phyloP scores from a whole-genome alignment of 1,139 yeast genomes.

The Eremothecium cymbalariae region DNA sequence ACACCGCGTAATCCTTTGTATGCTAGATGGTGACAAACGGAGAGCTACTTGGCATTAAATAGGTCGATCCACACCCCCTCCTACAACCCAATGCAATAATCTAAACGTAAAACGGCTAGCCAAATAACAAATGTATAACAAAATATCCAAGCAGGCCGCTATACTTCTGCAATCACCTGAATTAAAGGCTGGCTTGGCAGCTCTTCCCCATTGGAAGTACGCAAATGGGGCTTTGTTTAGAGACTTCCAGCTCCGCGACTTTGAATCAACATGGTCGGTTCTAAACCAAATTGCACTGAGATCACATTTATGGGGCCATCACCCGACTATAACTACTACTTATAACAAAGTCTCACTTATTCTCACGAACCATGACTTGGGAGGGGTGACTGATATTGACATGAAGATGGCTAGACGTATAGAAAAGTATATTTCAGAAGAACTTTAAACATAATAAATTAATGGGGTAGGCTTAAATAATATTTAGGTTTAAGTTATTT shows the following conservation, averaged over 20 bases:
- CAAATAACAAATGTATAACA: conserved; percentile 31
- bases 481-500: too few relatives aligned
- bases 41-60: too few relatives aligned
- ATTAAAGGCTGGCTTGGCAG: conserved; percentile 9
- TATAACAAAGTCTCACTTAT: conserved; percentile 53
- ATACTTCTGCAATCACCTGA: conserved; percentile 11
- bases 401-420: conserved; percentile 50
- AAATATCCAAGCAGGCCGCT: conserved; percentile 25
- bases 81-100: too few relatives aligned
- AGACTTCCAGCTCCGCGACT: conserved; percentile 41
- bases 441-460: too few relatives aligned
- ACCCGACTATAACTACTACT: conserved; percentile 58
- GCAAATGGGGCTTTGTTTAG: conserved; percentile 22
- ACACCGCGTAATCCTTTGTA: too few relatives aligned
- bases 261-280: conserved; percentile 59
- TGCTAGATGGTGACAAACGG: too few relatives aligned
- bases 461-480: too few relatives aligned
- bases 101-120: too few relatives aligned
- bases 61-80: too few relatives aligned
- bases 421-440: conserved; percentile 34
- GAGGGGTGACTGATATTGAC: conserved; percentile 51
- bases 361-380: conserved; percentile 62
- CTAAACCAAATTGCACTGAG: conserved; percentile 53
- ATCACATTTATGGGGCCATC: conserved; percentile 59
- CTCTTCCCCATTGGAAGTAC: conserved; percentile 18